Base-by-base conservation (phyloP, 129 eudicot genomes). In the Chrysanthemum makinoi region DNA sequence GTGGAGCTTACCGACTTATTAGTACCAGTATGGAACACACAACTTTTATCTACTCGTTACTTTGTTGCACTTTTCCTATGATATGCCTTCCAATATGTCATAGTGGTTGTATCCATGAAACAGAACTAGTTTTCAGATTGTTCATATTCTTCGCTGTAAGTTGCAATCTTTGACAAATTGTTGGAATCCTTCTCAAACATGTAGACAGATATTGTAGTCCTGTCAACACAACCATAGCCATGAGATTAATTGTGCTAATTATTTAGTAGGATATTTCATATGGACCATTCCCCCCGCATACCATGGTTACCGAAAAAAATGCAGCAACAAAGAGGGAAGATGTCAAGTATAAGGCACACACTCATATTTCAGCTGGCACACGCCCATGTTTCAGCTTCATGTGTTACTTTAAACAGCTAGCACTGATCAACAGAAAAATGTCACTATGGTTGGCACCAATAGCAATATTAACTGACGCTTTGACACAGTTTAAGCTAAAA, bases 31-130 rank as follows among this genome's bases (percentile, higher is more conserved):
- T 33, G 20, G 74, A 69, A 10, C 63, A 15, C 51, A 5, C 18
- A 50, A 30, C 30, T 69, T 53, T 51, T 53, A 68, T 52, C 49
- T 68, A 0, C 10, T 16, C 30, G 33, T 30, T 53, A 53, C 53
- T 22, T 57, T 70, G 64, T 70, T 53, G 39, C 50, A 22, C 16
- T 30, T 54, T 69, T 69, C 28, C 3, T 68, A 51, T 15, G 39
- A 70, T 51, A 26, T 14, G 58, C 48, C 69, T 60, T 89, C 92
- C 76, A 89, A 72, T 49, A 86, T 80, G 73, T 89, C 96, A 63
- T 86, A 89, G 66, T 89, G 96, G 54, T 93, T 92, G 74, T 89
- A 89, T 4, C 90, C 89, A 78, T 89, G 93, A 77, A 89, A 86
- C 69, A 86, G 56, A 49, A 86, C 85, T 28, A 61, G 26, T 69